Evolutionary conservation across 2,329 filamentous ascomycete genomes (phyloP).

Genomic region (Claviceps spartinae): DNA sequence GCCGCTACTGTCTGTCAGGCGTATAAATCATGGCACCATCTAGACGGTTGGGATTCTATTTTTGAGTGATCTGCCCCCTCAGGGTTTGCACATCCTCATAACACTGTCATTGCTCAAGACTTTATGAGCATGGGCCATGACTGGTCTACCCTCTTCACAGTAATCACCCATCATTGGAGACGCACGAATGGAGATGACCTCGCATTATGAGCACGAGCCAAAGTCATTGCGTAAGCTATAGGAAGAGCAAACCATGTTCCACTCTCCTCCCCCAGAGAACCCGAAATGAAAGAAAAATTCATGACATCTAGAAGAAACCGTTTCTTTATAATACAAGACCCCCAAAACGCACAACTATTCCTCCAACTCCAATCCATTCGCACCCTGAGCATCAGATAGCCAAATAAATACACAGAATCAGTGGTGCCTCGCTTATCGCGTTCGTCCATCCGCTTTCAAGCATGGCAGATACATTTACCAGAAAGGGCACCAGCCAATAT

Average conservation of each 20-base stretch:
- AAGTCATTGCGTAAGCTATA: not conserved
- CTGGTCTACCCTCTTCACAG: too few relatives aligned
- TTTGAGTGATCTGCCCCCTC: too few relatives aligned
- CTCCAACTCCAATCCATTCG: conserved; percentile 1
- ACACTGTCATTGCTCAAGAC: too few relatives aligned
- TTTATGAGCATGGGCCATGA: too few relatives aligned
- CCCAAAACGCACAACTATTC: not conserved
- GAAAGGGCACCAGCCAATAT: conserved; percentile 98
- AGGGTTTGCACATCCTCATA: too few relatives aligned
- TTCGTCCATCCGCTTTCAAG: not conserved
- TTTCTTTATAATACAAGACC: not conserved
- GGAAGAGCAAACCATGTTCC: not conserved
- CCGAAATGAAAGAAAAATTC: not conserved
- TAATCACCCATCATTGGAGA: too few relatives aligned
- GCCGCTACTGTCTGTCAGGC: conserved; percentile 1
- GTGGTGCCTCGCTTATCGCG: not conserved
- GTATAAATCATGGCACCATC: too few relatives aligned
- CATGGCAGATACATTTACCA: conserved; percentile 43
- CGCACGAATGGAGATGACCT: too few relatives aligned
- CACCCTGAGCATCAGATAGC: not conserved
- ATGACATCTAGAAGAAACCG: not conserved
- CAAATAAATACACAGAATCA: not conserved
- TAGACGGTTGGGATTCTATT: not conserved
- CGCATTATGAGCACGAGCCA: too few relatives aligned
- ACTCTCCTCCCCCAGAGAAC: too few relatives aligned